phyloP scores from a whole-genome alignment of 2,329 filamentous ascomycete species.

The Coniochaeta ligniaria region DNA sequence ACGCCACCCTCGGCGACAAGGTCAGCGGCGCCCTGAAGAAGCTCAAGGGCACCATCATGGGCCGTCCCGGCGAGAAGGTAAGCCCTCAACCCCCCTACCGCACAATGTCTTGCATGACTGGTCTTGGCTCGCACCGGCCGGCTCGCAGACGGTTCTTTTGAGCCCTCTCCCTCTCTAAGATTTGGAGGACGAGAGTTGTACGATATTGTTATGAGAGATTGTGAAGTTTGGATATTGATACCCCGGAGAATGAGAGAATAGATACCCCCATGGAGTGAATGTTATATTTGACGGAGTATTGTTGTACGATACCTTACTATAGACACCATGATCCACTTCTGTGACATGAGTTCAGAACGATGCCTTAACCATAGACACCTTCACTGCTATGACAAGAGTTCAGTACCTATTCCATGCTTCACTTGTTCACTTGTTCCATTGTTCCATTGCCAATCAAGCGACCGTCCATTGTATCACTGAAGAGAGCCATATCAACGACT shows the following conservation, averaged over 20 bases:
- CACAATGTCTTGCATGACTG: slow-evolving; percentile 17
- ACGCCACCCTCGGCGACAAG: slow-evolving; percentile 67
- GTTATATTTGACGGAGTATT: neutral
- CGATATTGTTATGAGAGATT: neutral
- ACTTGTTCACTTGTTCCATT: no score
- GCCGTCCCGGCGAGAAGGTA: slow-evolving; percentile 65
- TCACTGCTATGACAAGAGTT: no score
- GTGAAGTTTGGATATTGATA: neutral
- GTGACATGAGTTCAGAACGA: neutral
- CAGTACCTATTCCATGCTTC: no score
- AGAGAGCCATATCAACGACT: neutral
- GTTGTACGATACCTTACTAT: neutral
- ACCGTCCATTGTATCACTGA: neutral
- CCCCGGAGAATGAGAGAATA: neutral
- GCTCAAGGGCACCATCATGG: slow-evolving; percentile 62
- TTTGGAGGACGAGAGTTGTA: neutral
- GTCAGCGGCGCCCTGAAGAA: slow-evolving; percentile 69
- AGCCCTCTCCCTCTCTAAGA: neutral
- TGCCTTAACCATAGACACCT: no score
- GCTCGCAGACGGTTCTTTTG: neutral
- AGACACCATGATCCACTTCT: neutral
- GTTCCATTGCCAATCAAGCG: neutral
- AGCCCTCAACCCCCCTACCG: slow-evolving; percentile 1
- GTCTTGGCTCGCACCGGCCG: slow-evolving; percentile 35
- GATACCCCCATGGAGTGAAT: neutral